Base-by-base conservation (phyloP, 257 asterid species). In the Capsicum rhomboideum region DNA sequence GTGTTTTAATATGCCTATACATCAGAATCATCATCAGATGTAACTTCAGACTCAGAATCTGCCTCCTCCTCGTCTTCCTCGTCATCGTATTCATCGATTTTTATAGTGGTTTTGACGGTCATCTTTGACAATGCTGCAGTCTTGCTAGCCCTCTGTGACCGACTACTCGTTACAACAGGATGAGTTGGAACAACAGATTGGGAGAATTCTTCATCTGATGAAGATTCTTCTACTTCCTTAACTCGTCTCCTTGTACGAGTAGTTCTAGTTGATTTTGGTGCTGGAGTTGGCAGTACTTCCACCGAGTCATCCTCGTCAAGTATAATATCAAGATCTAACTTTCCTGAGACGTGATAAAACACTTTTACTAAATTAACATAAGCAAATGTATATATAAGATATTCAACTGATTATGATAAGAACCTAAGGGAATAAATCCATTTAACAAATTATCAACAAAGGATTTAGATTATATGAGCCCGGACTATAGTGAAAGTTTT, bases 91-190 rank as follows among this genome's bases (percentile, higher is more conserved):
- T 94, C 99, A 2, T 88, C 91, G 17, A 93, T 92, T 88, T 77
- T 87, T 42, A 84, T 8, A 2, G 91, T 79, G 21, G 86, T 81
- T 71, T 90, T 90, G 85, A 92, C 86, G 1, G 91, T 83, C 86
- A 96, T 87, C 88, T 87, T 94, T n/a, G 92, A 26, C 95, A 96
- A 23, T 44, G 98, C 99, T 55, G 91, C 95, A 18, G 99, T 91
- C 90, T 94, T 96, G 92, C 99, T 93, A 54, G 97, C 98, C 89
- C 99, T 91, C 69, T 95, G 97, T 2, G 98, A 92, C 31, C 97
- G 93, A 52, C 88, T 84, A 89, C 91, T 83, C 37, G n/a, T 50
- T 78, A 82, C 90, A 80, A 86, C 88, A 53, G 90, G 88, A 56
- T 78, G 87, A 17, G 80, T 75, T 4, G 97, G 95, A 79, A 91